Evolutionary conservation across 768 basidiomycete species (phyloP).

Genomic region (Naematelia aurantialba): DNA sequence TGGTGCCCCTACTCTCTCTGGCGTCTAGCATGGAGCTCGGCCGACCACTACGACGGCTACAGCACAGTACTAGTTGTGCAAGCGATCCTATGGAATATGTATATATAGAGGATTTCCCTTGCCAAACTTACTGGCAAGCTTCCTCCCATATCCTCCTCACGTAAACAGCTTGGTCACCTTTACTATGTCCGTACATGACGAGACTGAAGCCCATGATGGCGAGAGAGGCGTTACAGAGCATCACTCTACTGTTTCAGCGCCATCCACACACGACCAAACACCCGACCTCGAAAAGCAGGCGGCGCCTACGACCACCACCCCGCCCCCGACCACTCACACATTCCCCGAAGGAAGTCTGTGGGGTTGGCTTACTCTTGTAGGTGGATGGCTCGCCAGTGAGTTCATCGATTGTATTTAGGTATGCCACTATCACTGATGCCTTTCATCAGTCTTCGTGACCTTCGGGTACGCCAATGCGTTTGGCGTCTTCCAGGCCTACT

Average conservation of each 20-base stretch:
- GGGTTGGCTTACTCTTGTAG: slow-evolving; percentile 23
- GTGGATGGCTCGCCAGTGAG: slow-evolving; percentile 20
- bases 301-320: not conserved
- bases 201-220: too few species aligned
- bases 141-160: too few species aligned
- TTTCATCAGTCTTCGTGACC: slow-evolving; percentile 17
- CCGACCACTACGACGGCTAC: too few species aligned
- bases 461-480: slow-evolving; percentile 49
- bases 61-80: not conserved
- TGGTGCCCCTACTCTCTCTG: too few species aligned
- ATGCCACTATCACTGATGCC: not conserved
- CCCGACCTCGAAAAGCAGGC: not conserved
- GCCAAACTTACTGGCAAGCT: too few species aligned
- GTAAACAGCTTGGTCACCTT: too few species aligned
- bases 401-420: too few species aligned
- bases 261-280: too few species aligned
- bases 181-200: too few species aligned
- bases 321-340: not conserved
- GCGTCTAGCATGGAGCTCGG: too few species aligned
- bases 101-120: not conserved
- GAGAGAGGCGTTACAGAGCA: too few species aligned
- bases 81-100: not conserved
- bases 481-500: slow-evolving; percentile 52
- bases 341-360: slow-evolving; percentile 22
- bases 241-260: too few species aligned